phyloP scores from a whole-genome alignment of 495 filamentous ascomycete species.

The Daldinia grandis region DNA sequence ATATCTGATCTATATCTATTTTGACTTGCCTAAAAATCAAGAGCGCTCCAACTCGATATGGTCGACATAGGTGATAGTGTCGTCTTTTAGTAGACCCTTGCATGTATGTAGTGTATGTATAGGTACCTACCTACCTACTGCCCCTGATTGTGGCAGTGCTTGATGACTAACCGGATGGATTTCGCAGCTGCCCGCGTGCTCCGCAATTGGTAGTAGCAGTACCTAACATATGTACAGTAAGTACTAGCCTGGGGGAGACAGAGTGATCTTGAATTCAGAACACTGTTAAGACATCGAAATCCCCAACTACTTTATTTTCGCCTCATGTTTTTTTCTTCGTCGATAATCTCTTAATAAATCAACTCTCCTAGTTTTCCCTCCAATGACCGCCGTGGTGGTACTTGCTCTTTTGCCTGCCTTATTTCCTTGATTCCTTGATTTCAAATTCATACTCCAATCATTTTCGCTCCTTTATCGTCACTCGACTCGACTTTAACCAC shows the following conservation, averaged over 20 bases:
- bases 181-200: slow-evolving; percentile 11
- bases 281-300: slow-evolving; percentile 15
- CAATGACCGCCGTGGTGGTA: slow-evolving; percentile 25
- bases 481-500: slow-evolving; percentile 17
- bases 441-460: slow-evolving; percentile 13
- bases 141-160: slow-evolving; percentile 47
- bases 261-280: slow-evolving; percentile 5
- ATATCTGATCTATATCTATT: neutral
- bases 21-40: neutral
- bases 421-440: slow-evolving; percentile 37
- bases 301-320: slow-evolving; percentile 8
- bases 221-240: too few relatives aligned
- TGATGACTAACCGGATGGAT: slow-evolving; percentile 18
- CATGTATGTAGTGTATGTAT: neutral
- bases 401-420: slow-evolving; percentile 14
- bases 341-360: slow-evolving; percentile 7
- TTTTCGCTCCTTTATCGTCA: slow-evolving; percentile 33
- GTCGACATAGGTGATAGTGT: too few relatives aligned
- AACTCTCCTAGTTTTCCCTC: slow-evolving; percentile 15
- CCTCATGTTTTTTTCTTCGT: slow-evolving; percentile 21
- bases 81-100: neutral
- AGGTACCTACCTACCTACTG: neutral
- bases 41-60: neutral
- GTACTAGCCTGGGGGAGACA: neutral
- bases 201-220: slow-evolving; percentile 12